Evolutionary conservation across 2,329 filamentous ascomycete species (phyloP).

Genomic region (Lachnellula arida): DNA sequence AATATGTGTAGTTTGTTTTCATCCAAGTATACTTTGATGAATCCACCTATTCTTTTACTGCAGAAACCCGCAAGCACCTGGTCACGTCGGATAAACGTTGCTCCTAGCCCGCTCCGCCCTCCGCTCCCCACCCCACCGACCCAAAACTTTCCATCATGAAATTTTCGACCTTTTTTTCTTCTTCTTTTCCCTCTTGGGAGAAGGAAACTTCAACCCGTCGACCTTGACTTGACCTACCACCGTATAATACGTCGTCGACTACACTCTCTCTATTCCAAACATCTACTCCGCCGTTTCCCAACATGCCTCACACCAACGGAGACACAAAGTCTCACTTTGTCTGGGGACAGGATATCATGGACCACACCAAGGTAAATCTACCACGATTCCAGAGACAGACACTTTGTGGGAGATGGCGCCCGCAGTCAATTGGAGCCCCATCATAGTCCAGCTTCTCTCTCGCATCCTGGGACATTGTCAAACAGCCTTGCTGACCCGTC

Average conservation of each 20-base stretch:
- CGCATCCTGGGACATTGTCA: no score
- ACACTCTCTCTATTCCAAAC: slow-evolving; percentile 30
- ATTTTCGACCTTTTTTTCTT: slow-evolving; percentile 21
- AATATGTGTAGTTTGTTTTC: no score
- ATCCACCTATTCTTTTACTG: no score
- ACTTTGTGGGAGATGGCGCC: background rate
- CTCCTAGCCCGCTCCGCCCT: slow-evolving; percentile 5
- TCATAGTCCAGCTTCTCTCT: no score
- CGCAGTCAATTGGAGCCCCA: no score
- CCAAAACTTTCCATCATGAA: slow-evolving; percentile 13
- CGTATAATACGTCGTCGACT: slow-evolving; percentile 39
- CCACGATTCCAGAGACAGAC: background rate
- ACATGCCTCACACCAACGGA: slow-evolving; percentile 71
- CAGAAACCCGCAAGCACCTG: background rate
- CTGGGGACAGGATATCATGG: slow-evolving; percentile 50
- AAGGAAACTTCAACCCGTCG: slow-evolving; percentile 57
- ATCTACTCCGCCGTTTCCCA: slow-evolving; percentile 33
- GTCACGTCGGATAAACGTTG: slow-evolving; percentile 6
- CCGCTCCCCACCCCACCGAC: background rate
- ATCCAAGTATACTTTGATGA: no score
- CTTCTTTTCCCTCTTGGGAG: slow-evolving; percentile 49
- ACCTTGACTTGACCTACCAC: slow-evolving; percentile 39
- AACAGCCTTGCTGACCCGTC: background rate
- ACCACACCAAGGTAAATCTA: slow-evolving; percentile 50
- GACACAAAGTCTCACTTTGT: slow-evolving; percentile 48